Evolutionary conservation across 192 early-diverging fungal species (phyloP).

Genomic region (Backusella psychrophila): DNA sequence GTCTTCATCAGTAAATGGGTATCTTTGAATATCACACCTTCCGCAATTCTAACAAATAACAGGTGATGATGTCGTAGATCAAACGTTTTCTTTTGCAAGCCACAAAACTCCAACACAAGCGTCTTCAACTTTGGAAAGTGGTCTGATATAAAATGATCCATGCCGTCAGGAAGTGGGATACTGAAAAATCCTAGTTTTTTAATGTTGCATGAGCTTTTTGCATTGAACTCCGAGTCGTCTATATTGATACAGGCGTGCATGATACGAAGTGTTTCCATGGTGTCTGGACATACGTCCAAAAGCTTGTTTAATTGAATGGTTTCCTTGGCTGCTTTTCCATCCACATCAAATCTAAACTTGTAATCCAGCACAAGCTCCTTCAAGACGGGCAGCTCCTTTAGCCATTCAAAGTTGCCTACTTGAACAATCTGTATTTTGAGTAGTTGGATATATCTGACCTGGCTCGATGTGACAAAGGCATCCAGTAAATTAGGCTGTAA

Average conservation of each 20-base stretch:
- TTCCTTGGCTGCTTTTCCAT: not conserved
- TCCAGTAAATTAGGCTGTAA: not conserved
- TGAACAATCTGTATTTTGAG: not conserved
- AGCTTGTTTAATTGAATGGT: not conserved
- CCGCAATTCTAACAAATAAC: not conserved
- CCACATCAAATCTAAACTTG: not conserved
- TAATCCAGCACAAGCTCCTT: not conserved
- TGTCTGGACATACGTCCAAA: not conserved
- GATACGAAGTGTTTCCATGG: not conserved
- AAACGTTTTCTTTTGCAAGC: not conserved
- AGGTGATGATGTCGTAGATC: not conserved
- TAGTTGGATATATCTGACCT: not conserved
- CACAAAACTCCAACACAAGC: not conserved
- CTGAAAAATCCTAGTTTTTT: not conserved
- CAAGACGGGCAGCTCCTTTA: not conserved
- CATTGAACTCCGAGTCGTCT: not conserved
- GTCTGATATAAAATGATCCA: not conserved
- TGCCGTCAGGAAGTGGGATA: not conserved
- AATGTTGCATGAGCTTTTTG: not conserved
- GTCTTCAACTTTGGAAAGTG: not conserved
- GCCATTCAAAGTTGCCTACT: not conserved
- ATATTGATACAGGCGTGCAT: not conserved
- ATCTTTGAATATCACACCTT: not conserved
- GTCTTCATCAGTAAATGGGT: not conserved
- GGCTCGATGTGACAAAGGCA: not conserved